Percentiles rank a stretch among this genome's conserved stretches.
These are phyloP conservation scores for Flaveria robusta DNA, from an alignment of 129 eudicot genomes.

Conservation along the genomic window DNA sequence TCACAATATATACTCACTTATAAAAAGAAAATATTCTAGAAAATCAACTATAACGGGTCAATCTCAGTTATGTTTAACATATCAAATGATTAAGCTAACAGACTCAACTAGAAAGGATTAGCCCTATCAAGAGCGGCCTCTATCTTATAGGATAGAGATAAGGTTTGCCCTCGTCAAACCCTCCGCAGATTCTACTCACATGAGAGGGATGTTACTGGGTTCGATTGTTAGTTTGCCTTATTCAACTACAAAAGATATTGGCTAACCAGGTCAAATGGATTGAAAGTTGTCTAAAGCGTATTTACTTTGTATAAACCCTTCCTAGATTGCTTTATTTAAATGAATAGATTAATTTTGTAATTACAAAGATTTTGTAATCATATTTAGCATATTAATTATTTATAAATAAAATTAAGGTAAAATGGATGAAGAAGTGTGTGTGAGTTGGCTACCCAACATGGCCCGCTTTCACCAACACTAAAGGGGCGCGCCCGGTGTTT, in stretches of 20 bases:
- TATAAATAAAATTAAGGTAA: background rate
- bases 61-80: background rate
- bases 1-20: background rate
- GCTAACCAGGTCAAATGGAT: background rate
- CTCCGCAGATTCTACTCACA: too few relatives aligned
- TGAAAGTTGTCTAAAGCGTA: background rate
- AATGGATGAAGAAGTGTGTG: slow-evolving; percentile 5
- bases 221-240: too few relatives aligned
- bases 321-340: background rate
- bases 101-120: background rate
- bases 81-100: background rate
- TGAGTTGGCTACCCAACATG: background rate
- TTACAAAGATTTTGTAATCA: background rate
- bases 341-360: background rate
- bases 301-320: background rate
- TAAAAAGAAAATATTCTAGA: background rate
- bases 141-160: too few relatives aligned
- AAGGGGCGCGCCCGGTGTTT: too few relatives aligned
- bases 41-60: background rate
- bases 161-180: too few relatives aligned
- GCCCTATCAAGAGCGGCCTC: background rate
- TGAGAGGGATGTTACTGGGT: too few relatives aligned
- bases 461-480: background rate
- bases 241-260: background rate
- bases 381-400: background rate